These are phyloP conservation scores for Coemansia sp. DNA, from an alignment of 192 early-diverging fungal genomes.

Conservation along the genomic window DNA sequence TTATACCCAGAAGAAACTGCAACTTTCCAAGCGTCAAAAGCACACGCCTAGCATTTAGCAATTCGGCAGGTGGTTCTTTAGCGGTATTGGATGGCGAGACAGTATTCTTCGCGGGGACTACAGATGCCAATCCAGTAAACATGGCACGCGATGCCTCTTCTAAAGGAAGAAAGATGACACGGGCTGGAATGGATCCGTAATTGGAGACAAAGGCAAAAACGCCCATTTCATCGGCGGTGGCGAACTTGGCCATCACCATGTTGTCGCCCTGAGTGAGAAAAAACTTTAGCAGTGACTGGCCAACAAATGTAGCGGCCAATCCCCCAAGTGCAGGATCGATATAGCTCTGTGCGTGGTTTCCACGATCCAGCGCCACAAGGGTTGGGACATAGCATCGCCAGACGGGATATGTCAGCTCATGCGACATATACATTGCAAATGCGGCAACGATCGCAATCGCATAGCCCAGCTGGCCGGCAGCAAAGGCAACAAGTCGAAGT, in stretches of 20 bases:
- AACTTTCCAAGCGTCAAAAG: constrained; percentile 28
- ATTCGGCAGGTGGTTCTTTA: constrained; percentile 1
- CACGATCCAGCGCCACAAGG: not conserved
- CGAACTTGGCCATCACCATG: constrained; percentile 73
- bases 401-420: constrained; percentile 38
- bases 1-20: constrained; percentile 62
- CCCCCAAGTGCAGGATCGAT: constrained; percentile 63
- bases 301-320: constrained; percentile 74
- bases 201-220: constrained; percentile 83
- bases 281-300: constrained; percentile 91
- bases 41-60: constrained; percentile 15
- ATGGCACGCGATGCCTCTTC: constrained; percentile 87
- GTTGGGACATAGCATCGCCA: constrained; percentile 37
- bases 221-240: constrained; percentile 62
- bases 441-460: constrained; percentile 59
- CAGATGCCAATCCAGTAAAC: constrained; percentile 64
- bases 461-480: constrained; percentile 76
- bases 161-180: constrained; percentile 89
- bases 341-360: constrained; percentile 19
- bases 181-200: constrained; percentile 86
- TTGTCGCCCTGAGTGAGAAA: constrained; percentile 96
- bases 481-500: constrained; percentile 74
- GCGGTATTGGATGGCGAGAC: not conserved
- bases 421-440: constrained; percentile 57
- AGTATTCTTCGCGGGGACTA: constrained; percentile 3